These are phyloP conservation scores for Venturia pyrina DNA, from an alignment of 2,329 filamentous ascomycete genomes.

Conservation along the genomic window DNA sequence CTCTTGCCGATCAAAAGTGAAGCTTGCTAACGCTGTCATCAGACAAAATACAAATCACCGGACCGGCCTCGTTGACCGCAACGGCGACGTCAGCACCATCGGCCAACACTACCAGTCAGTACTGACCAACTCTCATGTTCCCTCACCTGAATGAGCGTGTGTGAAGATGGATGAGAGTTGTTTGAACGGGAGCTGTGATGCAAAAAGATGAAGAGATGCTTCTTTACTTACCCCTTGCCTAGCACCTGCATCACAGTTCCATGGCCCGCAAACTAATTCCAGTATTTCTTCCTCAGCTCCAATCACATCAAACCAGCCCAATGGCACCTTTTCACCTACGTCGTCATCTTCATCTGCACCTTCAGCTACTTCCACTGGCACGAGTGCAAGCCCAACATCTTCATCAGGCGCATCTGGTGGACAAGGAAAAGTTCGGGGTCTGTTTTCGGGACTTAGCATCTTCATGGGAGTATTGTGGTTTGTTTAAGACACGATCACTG, in stretches of 20 bases:
- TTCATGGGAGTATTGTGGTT: background rate
- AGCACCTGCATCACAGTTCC: background rate
- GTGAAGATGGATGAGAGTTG: background rate
- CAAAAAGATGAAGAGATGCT: background rate
- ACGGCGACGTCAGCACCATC: background rate
- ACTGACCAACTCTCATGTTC: background rate
- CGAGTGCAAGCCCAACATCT: background rate
- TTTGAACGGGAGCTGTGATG: background rate
- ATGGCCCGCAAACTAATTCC: background rate
- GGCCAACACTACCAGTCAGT: background rate
- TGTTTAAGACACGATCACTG: background rate
- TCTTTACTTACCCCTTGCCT: background rate
- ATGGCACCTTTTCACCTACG: background rate
- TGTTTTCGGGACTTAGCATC: background rate
- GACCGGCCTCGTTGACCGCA: background rate
- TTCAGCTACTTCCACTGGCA: background rate
- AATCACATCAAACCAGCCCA: background rate
- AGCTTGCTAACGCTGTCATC: background rate
- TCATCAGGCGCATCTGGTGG: background rate
- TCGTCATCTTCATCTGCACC: background rate
- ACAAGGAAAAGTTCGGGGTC: background rate
- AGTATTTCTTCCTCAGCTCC: background rate
- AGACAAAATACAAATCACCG: background rate
- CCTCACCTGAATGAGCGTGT: background rate
- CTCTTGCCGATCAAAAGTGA: background rate